phyloP scores from a whole-genome alignment of 179 eudicot species.

The Sideroxylon spinosum region DNA sequence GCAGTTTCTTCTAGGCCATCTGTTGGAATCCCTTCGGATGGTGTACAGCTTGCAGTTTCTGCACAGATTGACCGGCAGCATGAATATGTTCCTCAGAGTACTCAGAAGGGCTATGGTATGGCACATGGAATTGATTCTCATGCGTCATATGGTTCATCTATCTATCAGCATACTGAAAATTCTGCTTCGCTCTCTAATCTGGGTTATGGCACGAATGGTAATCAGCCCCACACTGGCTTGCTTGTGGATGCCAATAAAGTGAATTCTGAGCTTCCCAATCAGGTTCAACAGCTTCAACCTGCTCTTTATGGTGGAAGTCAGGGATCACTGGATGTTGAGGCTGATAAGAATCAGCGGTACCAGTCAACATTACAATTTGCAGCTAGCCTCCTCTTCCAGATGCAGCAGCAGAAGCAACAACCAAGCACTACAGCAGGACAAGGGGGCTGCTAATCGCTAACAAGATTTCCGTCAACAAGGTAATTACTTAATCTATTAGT shows the following conservation, averaged over 20 bases:
- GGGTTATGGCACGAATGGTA: slow-evolving; percentile 31
- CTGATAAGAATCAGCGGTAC: slow-evolving; percentile 82
- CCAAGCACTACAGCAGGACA: slow-evolving; percentile 33
- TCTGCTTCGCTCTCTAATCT: slow-evolving; percentile 39
- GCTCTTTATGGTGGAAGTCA: slow-evolving; percentile 40
- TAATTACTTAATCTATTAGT: slow-evolving; percentile 12
- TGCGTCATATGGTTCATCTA: slow-evolving; percentile 28
- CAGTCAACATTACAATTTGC: slow-evolving; percentile 89
- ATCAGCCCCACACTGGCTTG: slow-evolving; percentile 33
- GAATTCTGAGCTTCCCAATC: slow-evolving; percentile 32
- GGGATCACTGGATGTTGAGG: slow-evolving; percentile 43
- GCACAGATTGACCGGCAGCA: slow-evolving; percentile 38
- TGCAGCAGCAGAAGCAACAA: slow-evolving; percentile 39
- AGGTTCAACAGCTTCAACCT: slow-evolving; percentile 43
- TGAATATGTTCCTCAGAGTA: too few species aligned
- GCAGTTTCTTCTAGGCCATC: slow-evolving; percentile 40
- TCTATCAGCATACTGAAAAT: slow-evolving; percentile 37
- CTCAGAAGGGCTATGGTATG: slow-evolving; percentile 35
- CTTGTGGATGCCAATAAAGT: slow-evolving; percentile 30
- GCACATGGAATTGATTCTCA: slow-evolving; percentile 37
- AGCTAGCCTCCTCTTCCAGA: slow-evolving; percentile 75
- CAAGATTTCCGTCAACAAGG: slow-evolving; percentile 20
- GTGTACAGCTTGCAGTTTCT: slow-evolving; percentile 38
- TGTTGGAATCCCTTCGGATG: slow-evolving; percentile 32
- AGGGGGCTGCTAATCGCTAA: slow-evolving; percentile 36